Percentiles rank a stretch among this genome's conserved stretches.
These are phyloP conservation scores for Phytophthora podocarpi DNA, from an alignment of 352 stramenopile genomes.

Conservation along the genomic window DNA sequence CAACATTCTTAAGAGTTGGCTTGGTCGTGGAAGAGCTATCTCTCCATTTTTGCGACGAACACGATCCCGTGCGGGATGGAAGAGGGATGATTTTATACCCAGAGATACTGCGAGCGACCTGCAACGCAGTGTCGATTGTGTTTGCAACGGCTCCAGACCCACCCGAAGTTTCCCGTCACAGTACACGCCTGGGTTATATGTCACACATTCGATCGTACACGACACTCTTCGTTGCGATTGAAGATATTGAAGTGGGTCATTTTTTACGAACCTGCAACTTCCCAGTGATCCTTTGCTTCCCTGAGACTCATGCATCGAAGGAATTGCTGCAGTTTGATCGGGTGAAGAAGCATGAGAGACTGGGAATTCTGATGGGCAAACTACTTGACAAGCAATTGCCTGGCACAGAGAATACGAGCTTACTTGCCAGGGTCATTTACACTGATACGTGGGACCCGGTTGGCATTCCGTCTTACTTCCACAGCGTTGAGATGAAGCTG, in stretches of 20 bases:
- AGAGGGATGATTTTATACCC: constrained; percentile 55
- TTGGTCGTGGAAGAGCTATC: constrained; percentile 47
- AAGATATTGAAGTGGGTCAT: constrained; percentile 68
- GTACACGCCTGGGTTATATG: constrained; percentile 64
- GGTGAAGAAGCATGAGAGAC: constrained; percentile 41
- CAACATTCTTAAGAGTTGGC: constrained; percentile 41
- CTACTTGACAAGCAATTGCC: constrained; percentile 57
- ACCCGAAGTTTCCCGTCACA: constrained; percentile 53
- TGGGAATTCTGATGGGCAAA: constrained; percentile 34
- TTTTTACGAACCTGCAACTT: constrained; percentile 80
- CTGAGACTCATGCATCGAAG: constrained; percentile 27
- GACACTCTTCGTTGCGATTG: constrained; percentile 52
- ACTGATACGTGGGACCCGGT: constrained; percentile 53
- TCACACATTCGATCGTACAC: constrained; percentile 70
- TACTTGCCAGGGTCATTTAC: constrained; percentile 61
- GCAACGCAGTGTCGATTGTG: constrained; percentile 42
- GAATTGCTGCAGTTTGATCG: constrained; percentile 44
- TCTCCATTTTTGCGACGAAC: constrained; percentile 74
- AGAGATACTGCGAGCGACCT: constrained; percentile 57
- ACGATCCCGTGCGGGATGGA: constrained; percentile 40
- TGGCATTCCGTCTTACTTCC: constrained; percentile 64
- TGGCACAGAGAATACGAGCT: constrained; percentile 22
- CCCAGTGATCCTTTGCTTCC: constrained; percentile 66
- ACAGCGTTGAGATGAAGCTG: constrained; percentile 66
- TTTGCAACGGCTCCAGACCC: constrained; percentile 57